Base-by-base conservation (phyloP, 495 filamentous ascomycete genomes). In the Penicillium pulvis region DNA sequence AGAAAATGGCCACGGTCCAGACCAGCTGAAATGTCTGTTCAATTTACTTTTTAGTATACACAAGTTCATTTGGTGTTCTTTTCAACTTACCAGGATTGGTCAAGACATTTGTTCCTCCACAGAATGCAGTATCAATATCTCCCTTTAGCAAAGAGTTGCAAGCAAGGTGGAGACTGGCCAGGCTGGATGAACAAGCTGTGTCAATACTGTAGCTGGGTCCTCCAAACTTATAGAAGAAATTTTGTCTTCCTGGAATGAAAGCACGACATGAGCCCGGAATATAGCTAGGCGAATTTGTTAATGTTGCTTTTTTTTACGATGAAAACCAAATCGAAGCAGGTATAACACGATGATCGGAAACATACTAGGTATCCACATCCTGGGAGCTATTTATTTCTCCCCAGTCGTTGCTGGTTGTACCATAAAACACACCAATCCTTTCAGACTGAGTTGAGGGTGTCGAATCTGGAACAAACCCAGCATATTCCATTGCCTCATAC, bases 331-430 rank as follows among this genome's bases (percentile, higher is more conserved):
- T n/a, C n/a, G n/a, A n/a, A n/a, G n/a, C n/a, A n/a, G n/a, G n/a
- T n/a, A n/a, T n/a, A n/a, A n/a, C n/a, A n/a, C n/a, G n/a, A n/a
- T n/a, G n/a, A n/a, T n/a, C n/a, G n/a, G n/a, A n/a, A n/a, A n/a
- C n/a, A n/a, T n/a, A n/a, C n/a, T 95, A 96, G 0, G 90, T 94
- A 67, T 93, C 91, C 53, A 94, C 84, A 57, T 93, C 86, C 64
- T 95, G 85, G 14, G 85, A 86, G 42, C 86, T 88, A 66, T 93
- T 92, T 31, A 8, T 31, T 8, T 31, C 30, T 8, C 4, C 8
- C 30, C 30, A 31, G 30, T 31, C 30, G 8, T 31, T 31, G 30
- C 30, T 31, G 30, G 30, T 31, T 31, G 8, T 8, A 8, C 30
- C 30, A 8, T 31, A 31, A 8, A 31, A 31, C 4, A 31, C 30